These are phyloP conservation scores for Mortierella sp. DNA, from an alignment of 371 early-diverging fungal genomes.

Conservation along the genomic window DNA sequence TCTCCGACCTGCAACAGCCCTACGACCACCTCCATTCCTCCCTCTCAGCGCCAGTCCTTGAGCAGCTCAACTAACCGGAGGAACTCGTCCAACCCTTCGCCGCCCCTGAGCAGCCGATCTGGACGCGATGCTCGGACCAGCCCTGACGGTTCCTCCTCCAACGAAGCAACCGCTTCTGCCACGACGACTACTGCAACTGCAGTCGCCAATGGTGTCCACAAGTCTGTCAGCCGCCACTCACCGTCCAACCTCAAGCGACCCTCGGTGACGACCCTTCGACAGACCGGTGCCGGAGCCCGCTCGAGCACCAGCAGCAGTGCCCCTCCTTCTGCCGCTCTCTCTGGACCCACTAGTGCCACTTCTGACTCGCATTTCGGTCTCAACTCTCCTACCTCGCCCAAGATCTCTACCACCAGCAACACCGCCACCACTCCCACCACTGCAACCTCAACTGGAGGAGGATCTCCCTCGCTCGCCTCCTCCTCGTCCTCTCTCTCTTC, in stretches of 20 bases:
- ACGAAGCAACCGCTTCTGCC: neutral
- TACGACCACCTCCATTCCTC: slow-evolving; percentile 2
- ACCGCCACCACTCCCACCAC: slow-evolving; percentile 4
- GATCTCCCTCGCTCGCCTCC: neutral
- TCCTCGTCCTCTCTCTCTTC: slow-evolving; percentile 5
- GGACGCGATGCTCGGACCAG: slow-evolving; percentile 28
- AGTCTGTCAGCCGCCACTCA: neutral
- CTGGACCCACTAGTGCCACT: slow-evolving; percentile 17
- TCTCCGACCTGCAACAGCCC: slow-evolving; percentile 22
- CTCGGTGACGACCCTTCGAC: slow-evolving; percentile 31
- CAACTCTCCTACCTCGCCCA: slow-evolving; percentile 40
- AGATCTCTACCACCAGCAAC: slow-evolving; percentile 16
- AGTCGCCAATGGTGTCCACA: slow-evolving; percentile 6
- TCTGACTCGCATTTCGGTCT: slow-evolving; percentile 31
- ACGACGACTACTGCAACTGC: neutral
- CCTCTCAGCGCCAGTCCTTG: slow-evolving; percentile 29
- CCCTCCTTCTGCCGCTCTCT: neutral
- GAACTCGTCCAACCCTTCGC: slow-evolving; percentile 42
- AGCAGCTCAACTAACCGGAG: slow-evolving; percentile 23
- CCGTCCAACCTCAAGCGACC: slow-evolving; percentile 36
- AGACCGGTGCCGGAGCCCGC: neutral
- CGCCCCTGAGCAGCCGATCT: slow-evolving; percentile 23
- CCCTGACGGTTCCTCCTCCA: slow-evolving; percentile 20
- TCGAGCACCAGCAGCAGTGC: slow-evolving; percentile 7
- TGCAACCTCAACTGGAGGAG: neutral